phyloP scores from a whole-genome alignment of 1,284 basidiomycete species.

The Ceratobasidium sp. region DNA sequence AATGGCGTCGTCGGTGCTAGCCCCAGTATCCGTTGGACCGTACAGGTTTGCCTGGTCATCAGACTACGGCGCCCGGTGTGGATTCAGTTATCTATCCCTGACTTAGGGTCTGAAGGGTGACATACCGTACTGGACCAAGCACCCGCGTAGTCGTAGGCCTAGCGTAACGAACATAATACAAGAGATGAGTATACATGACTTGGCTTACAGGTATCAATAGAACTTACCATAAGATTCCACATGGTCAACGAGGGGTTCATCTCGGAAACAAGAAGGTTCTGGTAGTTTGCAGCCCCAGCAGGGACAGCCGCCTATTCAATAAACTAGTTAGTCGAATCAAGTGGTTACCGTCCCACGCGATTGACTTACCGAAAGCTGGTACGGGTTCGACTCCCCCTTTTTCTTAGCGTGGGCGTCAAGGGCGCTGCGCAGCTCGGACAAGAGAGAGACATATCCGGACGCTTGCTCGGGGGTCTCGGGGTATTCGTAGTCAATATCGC shows the following conservation, averaged over 20 bases:
- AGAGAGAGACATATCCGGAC: conserved; percentile 29
- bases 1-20: conserved; percentile 78
- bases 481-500: conserved; percentile 51
- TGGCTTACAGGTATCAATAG: not conserved
- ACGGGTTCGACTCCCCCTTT: conserved; percentile 41
- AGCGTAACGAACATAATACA: conserved; percentile 80
- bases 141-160: conserved; percentile 82
- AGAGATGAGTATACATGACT: conserved; percentile 59
- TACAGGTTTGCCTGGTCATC: conserved; percentile 89
- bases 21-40: conserved; percentile 66
- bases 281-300: conserved; percentile 59
- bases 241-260: conserved; percentile 63
- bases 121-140: conserved; percentile 66
- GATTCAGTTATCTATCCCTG: too few species aligned
- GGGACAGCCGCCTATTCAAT: conserved; percentile 55
- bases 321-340: not conserved
- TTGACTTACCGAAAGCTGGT: conserved; percentile 35
- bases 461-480: conserved; percentile 16
- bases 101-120: not conserved
- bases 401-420: conserved; percentile 17
- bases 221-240: conserved; percentile 66
- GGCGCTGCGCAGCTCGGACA: conserved; percentile 31
- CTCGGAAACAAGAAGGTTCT: conserved; percentile 56
- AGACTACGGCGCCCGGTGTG: conserved; percentile 46
- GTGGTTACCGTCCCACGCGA: not conserved